Conservation (phyloP, 352 stramenopile species). For the Phytopythium litorale region DNA sequence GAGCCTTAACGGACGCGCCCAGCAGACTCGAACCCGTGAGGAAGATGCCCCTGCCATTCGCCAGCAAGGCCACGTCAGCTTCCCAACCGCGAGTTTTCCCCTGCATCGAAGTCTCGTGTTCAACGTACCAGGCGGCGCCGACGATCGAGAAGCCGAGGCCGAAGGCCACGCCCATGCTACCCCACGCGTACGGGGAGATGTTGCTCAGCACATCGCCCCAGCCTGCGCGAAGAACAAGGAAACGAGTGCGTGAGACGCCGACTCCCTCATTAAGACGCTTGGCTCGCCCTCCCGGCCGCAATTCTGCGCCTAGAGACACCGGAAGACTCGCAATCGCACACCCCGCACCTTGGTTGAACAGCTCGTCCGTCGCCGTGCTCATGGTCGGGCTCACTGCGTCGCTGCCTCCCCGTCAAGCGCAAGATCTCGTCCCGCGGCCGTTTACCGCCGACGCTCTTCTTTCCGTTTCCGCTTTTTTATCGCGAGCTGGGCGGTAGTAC, state of each 20-base stretch:
- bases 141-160: slow-evolving; percentile 96
- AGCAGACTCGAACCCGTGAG: slow-evolving; percentile 95
- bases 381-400: slow-evolving; percentile 27
- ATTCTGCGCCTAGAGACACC: background rate
- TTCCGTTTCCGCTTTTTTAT: slow-evolving; percentile 1
- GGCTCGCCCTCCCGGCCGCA: background rate
- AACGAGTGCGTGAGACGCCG: slow-evolving; percentile 2
- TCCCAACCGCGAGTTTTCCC: background rate
- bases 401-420: slow-evolving; percentile 1
- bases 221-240: slow-evolving; percentile 24
- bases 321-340: background rate
- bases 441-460: background rate
- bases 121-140: slow-evolving; percentile 91
- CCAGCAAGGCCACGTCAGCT: background rate
- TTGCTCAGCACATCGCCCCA: slow-evolving; percentile 96
- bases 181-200: slow-evolving; percentile 98
- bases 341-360: slow-evolving; percentile 81
- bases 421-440: slow-evolving; percentile 5
- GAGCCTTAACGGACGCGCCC: slow-evolving; percentile 97
- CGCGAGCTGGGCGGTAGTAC: background rate
- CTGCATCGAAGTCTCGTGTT: slow-evolving; percentile 2
- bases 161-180: slow-evolving; percentile 97
- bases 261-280: background rate
- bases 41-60: slow-evolving; percentile 79
- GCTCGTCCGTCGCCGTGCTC: slow-evolving; percentile 73